phyloP scores from a whole-genome alignment of 2,329 filamentous ascomycete genomes.

The Fusarium azukiicola region DNA sequence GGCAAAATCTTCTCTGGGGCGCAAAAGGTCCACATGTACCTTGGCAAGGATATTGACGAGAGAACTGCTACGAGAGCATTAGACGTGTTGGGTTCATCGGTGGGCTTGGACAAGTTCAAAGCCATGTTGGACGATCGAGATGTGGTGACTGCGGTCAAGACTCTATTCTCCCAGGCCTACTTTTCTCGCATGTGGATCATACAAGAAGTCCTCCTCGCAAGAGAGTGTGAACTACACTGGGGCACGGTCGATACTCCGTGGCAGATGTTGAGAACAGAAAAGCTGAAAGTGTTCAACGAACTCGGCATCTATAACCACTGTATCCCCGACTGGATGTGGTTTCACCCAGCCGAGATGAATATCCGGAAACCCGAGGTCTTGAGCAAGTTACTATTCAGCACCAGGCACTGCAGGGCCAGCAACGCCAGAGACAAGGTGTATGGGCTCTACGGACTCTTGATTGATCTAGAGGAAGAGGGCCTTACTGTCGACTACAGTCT shows the following conservation, averaged over 20 bases:
- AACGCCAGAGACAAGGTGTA: not conserved
- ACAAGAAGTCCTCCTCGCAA: not conserved
- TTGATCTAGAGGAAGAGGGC: not conserved
- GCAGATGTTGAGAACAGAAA: not conserved
- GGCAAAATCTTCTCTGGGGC: not conserved
- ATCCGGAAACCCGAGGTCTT: not conserved
- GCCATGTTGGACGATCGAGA: not conserved
- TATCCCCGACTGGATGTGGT: not conserved
- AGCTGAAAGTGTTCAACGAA: not conserved
- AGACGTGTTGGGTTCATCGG: fast-evolving
- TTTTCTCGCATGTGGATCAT: not conserved
- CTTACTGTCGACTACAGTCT: not conserved
- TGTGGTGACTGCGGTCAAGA: not conserved
- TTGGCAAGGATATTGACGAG: not conserved
- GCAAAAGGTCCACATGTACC: not conserved
- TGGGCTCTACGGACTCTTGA: not conserved
- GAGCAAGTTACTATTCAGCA: not conserved
- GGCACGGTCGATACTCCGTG: not conserved
- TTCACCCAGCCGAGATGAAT: not conserved
- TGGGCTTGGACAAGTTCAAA: not conserved
- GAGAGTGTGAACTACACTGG: not conserved
- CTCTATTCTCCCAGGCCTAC: not conserved
- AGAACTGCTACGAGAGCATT: not conserved
- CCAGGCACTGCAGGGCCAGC: not conserved
- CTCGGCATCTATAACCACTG: not conserved